Conservation (phyloP, 495 filamentous ascomycete species). For the Podospora pseudocomata region DNA sequence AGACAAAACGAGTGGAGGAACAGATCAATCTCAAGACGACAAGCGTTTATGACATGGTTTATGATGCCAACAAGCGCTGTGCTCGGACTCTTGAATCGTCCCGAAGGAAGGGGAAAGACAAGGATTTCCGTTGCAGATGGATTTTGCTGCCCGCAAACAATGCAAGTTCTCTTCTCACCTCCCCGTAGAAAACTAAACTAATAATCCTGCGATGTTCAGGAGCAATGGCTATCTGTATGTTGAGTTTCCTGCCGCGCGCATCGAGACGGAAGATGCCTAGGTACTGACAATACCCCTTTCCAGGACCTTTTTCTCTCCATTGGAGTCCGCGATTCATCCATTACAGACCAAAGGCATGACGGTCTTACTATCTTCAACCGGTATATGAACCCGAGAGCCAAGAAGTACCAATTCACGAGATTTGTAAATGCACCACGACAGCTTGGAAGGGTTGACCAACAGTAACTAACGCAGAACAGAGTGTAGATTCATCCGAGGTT, state of each 20-base stretch:
- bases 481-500: not conserved
- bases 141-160: slow-evolving; percentile 19
- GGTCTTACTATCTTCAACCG: slow-evolving; percentile 15
- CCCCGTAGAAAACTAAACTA: not conserved
- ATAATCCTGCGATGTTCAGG: not conserved
- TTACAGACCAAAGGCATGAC: slow-evolving; percentile 15
- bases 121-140: slow-evolving; percentile 20
- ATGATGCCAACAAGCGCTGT: slow-evolving; percentile 10
- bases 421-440: not conserved
- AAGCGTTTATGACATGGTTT: slow-evolving; percentile 17
- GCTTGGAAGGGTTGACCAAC: not conserved
- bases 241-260: too few relatives aligned
- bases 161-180: not conserved
- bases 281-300: not conserved
- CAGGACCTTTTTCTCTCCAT: slow-evolving; percentile 19
- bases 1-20: slow-evolving; percentile 5
- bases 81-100: slow-evolving; percentile 10
- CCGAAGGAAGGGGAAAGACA: not conserved
- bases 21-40: slow-evolving; percentile 17
- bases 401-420: slow-evolving; percentile 9
- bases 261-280: not conserved
- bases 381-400: slow-evolving; percentile 17
- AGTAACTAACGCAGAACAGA: not conserved
- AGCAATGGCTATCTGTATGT: not conserved
- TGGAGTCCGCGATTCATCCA: slow-evolving; percentile 14